phyloP scores from a whole-genome alignment of 139 green algal genomes.

The Closterium sp. region DNA sequence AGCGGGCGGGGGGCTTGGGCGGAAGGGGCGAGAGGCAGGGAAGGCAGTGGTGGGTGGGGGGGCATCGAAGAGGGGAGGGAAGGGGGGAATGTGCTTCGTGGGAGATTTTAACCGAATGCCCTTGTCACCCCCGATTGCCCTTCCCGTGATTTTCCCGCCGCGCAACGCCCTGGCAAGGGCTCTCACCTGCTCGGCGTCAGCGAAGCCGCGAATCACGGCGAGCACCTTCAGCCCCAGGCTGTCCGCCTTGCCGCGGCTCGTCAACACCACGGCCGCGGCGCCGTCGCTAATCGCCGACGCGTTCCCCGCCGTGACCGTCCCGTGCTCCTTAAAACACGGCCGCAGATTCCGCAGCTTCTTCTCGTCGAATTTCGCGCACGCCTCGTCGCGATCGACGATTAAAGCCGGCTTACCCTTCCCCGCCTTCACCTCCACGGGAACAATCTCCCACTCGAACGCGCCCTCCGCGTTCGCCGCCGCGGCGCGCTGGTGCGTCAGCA shows the following conservation, averaged over 20 bases:
- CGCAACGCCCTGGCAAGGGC: background rate
- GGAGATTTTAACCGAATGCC: too few species aligned
- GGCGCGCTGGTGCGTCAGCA: constrained; percentile 64
- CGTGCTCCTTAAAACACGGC: constrained; percentile 72
- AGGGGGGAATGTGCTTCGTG: too few species aligned
- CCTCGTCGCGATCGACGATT: constrained; percentile 38
- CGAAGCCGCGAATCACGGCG: constrained; percentile 65
- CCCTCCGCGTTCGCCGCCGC: constrained; percentile 51
- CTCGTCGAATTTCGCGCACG: constrained; percentile 52
- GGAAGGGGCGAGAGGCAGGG: too few species aligned
- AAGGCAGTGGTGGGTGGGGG: too few species aligned
- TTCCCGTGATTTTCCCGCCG: too few species aligned
- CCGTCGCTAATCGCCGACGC: constrained; percentile 75
- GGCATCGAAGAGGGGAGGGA: too few species aligned
- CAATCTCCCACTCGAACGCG: constrained; percentile 63
- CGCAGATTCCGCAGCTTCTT: constrained; percentile 72
- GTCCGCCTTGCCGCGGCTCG: constrained; percentile 48
- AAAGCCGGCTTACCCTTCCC: constrained; percentile 20
- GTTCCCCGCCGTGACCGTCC: constrained; percentile 82
- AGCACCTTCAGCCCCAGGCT: constrained; percentile 64
- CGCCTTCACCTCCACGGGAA: constrained; percentile 49
- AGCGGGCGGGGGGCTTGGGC: too few species aligned
- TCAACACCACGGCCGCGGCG: constrained; percentile 82
- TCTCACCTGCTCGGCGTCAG: constrained; percentile 63
- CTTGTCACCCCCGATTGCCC: too few species aligned